Evolutionary conservation across 2,329 filamentous ascomycete species (phyloP).

Genomic region (Neoscytalidium dimidiatum): DNA sequence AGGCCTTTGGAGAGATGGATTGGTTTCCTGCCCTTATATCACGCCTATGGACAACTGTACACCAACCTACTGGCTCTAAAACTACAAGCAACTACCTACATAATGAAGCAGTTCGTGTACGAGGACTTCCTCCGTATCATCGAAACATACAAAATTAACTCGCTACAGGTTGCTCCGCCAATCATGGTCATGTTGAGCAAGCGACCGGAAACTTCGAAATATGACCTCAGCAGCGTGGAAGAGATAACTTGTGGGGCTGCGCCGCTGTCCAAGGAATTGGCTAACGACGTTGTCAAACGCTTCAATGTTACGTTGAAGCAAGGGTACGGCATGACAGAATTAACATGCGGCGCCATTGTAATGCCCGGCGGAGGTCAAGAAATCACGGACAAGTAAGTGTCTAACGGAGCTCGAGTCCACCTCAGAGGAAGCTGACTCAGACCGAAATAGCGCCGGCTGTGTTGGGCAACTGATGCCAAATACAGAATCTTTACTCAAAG

Average conservation of each 20-base stretch:
- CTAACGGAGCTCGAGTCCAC: not conserved
- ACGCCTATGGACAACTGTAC: constrained; percentile 64
- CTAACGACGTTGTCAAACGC: constrained; percentile 57
- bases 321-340: constrained; percentile 87
- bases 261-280: constrained; percentile 52
- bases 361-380: constrained; percentile 27
- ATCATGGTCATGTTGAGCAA: constrained; percentile 74
- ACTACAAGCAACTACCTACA: constrained; percentile 65
- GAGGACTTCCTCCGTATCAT: constrained; percentile 68
- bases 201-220: constrained; percentile 64
- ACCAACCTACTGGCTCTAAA: constrained; percentile 63
- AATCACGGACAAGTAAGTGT: constrained; percentile 21
- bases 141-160: constrained; percentile 68
- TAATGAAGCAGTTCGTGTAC: constrained; percentile 80
- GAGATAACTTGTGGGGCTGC: constrained; percentile 67
- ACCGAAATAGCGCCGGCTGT: constrained; percentile 39
- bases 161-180: constrained; percentile 69
- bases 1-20: constrained; percentile 52
- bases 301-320: constrained; percentile 63
- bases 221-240: constrained; percentile 68
- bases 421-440: constrained; percentile 37
- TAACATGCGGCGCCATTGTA: constrained; percentile 35
- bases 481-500: constrained; percentile 67
- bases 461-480: constrained; percentile 75
- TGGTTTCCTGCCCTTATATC: constrained; percentile 67